Evolutionary conservation across 495 filamentous ascomycete species (phyloP).

Genomic region (Aspergillus baeticus): DNA sequence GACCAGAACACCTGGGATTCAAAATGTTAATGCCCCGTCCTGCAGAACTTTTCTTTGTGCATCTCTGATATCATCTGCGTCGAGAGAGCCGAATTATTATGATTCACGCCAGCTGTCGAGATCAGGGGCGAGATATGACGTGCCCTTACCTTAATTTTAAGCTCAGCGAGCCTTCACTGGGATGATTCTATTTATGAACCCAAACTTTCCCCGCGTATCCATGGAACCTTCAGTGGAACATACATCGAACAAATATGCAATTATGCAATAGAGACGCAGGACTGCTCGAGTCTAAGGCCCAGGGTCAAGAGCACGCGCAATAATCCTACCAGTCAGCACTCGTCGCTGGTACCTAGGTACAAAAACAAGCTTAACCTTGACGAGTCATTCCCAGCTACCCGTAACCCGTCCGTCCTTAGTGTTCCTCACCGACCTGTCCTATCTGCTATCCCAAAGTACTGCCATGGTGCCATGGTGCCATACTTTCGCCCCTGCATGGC

Average conservation of each 20-base stretch:
- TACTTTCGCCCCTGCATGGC: background rate
- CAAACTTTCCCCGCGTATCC: conserved; percentile 2
- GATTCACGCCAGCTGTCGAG: background rate
- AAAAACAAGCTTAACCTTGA: too few relatives aligned
- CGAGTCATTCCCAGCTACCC: too few relatives aligned
- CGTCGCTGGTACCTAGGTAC: too few relatives aligned
- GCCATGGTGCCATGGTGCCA: too few relatives aligned
- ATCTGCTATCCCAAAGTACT: background rate
- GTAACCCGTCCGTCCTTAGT: too few relatives aligned
- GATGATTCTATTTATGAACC: background rate
- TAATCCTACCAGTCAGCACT: too few relatives aligned
- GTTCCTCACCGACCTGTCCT: too few relatives aligned
- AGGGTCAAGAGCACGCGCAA: too few relatives aligned
- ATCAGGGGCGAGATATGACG: conserved; percentile 11
- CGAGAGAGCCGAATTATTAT: too few relatives aligned
- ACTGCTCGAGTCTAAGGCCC: too few relatives aligned
- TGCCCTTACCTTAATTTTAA: conserved; percentile 2
- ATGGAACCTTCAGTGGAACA: conserved; percentile 6
- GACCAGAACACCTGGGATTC: too few relatives aligned
- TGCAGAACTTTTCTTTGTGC: background rate
- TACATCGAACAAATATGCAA: background rate
- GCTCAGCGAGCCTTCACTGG: background rate
- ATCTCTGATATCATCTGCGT: too few relatives aligned
- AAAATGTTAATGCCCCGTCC: background rate
- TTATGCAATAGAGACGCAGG: background rate